Conservation (phyloP, 306 rosid genomes). For the Rosa persica region DNA sequence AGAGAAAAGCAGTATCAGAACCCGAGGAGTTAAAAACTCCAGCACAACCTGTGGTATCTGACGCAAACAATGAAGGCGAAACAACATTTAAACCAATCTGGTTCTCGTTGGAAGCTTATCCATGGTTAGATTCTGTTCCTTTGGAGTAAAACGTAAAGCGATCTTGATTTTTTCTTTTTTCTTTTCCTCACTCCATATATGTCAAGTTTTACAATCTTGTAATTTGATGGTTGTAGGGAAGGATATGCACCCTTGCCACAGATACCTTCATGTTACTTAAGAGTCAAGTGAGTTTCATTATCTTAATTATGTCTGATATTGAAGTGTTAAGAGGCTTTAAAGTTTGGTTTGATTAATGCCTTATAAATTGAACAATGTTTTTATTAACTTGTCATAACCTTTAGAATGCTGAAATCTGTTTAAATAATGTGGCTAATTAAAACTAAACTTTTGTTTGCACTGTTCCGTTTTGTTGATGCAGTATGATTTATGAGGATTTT, state of each 20-base stretch:
- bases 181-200: background rate
- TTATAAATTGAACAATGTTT: background rate
- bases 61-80: constrained; percentile 17
- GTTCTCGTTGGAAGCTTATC: constrained; percentile 65
- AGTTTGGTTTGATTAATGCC: background rate
- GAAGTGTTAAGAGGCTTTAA: background rate
- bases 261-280: constrained; percentile 47
- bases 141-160: constrained; percentile 3
- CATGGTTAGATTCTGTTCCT: constrained; percentile 38
- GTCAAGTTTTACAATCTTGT: constrained; percentile 19
- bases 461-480: background rate
- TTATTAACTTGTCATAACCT: background rate
- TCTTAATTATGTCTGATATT: background rate
- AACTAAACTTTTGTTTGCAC: background rate
- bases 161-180: background rate
- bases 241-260: constrained; percentile 50
- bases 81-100: constrained; percentile 34
- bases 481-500: background rate
- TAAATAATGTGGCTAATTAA: background rate
- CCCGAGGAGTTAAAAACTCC: constrained; percentile 39
- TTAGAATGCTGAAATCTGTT: background rate
- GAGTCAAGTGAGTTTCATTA: constrained; percentile 52
- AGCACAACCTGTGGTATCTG: constrained; percentile 20
- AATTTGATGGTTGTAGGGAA: constrained; percentile 39
- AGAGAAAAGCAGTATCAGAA: constrained; percentile 16